A percentile compares a stretch with the other conserved stretches of the same genome.
Conservation (phyloP, 2,329 filamentous ascomycete species). For the Pseudophaeomoniella oleicola region DNA sequence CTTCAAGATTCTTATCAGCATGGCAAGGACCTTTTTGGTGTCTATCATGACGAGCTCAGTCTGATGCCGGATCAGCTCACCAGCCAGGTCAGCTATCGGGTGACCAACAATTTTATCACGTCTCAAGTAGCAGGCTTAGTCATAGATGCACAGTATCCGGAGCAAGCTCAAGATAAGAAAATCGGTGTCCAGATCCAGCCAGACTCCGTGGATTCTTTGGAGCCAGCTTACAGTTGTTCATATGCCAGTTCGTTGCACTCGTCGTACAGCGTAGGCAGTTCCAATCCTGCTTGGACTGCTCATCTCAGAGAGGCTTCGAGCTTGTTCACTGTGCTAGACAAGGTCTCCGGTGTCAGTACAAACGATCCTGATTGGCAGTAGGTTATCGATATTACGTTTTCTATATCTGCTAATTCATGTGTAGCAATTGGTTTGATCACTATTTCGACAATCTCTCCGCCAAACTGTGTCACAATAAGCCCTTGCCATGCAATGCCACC, state of each 20-base stretch:
- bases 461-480: conserved; percentile 59
- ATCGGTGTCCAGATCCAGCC: conserved; percentile 29
- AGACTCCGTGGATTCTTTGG: conserved; percentile 52
- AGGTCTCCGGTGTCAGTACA: conserved; percentile 49
- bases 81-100: conserved; percentile 46
- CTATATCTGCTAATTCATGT: too few relatives aligned
- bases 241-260: conserved; percentile 30
- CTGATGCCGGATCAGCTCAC: conserved; percentile 45
- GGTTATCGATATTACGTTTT: conserved; percentile 24
- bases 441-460: conserved; percentile 77
- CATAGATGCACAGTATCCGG: conserved; percentile 52
- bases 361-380: conserved; percentile 48
- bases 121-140: conserved; percentile 67
- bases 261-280: conserved; percentile 30
- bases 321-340: conserved; percentile 49
- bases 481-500: conserved; percentile 51
- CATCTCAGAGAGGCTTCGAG: conserved; percentile 43
- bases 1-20: conserved; percentile 63
- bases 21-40: conserved; percentile 59
- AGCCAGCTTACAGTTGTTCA: conserved; percentile 56
- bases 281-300: conserved; percentile 40
- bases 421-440: conserved; percentile 46
- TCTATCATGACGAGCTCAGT: conserved; percentile 54
- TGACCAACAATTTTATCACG: conserved; percentile 73
- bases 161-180: conserved; percentile 10